Evolutionary conservation across 805 yeast species (phyloP).

Genomic region (Metschnikowia continentalis): DNA sequence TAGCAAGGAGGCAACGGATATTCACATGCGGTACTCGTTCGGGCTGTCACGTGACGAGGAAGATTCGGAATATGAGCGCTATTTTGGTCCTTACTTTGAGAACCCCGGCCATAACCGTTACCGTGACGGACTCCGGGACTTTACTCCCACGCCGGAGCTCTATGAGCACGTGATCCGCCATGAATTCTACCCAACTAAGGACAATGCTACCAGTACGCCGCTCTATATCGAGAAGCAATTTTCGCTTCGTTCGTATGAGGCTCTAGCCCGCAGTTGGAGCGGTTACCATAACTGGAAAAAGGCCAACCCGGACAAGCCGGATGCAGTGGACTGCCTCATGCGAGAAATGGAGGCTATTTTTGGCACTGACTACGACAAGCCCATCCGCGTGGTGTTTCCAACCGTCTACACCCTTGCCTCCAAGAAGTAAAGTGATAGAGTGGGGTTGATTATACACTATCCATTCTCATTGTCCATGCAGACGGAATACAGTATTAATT

Average conservation of each 20-base stretch:
- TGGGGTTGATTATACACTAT: not conserved
- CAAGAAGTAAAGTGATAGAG: conserved; percentile 10
- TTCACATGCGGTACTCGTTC: conserved; percentile 50
- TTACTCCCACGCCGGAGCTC: conserved; percentile 30
- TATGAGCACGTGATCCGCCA: conserved; percentile 24
- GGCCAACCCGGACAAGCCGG: conserved; percentile 32
- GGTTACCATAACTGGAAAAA: conserved; percentile 38
- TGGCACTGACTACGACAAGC: conserved; percentile 44
- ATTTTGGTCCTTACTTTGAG: conserved; percentile 47
- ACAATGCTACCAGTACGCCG: conserved; percentile 18
- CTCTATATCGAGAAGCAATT: conserved; percentile 20
- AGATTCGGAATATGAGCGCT: conserved; percentile 30
- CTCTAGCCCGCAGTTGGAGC: conserved; percentile 35
- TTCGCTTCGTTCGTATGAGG: conserved; percentile 20
- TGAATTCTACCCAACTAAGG: conserved; percentile 25
- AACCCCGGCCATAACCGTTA: conserved; percentile 44
- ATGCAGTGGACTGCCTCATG: conserved; percentile 47
- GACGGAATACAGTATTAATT: no score
- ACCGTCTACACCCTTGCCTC: conserved; percentile 51
- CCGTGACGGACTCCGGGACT: conserved; percentile 33
- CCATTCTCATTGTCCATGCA: no score
- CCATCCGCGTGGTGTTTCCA: conserved; percentile 48
- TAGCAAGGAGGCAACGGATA: conserved; percentile 50
- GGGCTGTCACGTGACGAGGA: conserved; percentile 19
- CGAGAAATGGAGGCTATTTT: conserved; percentile 39